phyloP scores from a whole-genome alignment of 2,329 filamentous ascomycete species.

The Seiridium unicorne region DNA sequence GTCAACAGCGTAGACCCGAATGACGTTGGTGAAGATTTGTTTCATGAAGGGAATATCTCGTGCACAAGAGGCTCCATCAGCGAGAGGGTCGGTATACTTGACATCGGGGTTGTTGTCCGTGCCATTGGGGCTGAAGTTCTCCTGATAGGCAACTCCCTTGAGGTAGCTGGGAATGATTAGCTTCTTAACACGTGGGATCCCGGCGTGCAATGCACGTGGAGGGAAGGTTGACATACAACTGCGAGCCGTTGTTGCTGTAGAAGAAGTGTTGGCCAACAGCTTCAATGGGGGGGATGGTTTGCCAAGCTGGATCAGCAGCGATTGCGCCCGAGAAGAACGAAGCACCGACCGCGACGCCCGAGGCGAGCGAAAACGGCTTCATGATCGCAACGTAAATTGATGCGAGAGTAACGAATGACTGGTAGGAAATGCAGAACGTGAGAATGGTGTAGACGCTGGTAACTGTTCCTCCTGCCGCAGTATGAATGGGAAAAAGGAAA shows the following conservation, averaged over 20 bases:
- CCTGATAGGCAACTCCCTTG: slow-evolving; percentile 93
- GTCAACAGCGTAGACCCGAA: slow-evolving; percentile 93
- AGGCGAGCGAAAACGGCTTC: slow-evolving; percentile 23
- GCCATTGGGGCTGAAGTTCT: slow-evolving; percentile 62
- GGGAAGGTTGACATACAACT: slow-evolving; percentile 52
- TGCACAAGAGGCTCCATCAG: slow-evolving; percentile 68
- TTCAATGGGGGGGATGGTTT: slow-evolving; percentile 27
- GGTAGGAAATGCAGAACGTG: background rate
- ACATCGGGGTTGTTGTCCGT: slow-evolving; percentile 29
- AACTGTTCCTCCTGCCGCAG: background rate
- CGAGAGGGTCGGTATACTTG: slow-evolving; percentile 79
- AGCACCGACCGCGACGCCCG: slow-evolving; percentile 20
- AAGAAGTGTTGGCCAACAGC: slow-evolving; percentile 32
- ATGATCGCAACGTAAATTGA: slow-evolving; percentile 15
- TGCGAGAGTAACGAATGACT: slow-evolving; percentile 6
- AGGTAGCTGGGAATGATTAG: slow-evolving; percentile 55
- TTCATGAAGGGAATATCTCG: slow-evolving; percentile 82
- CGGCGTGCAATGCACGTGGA: background rate
- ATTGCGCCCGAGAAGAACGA: slow-evolving; percentile 21
- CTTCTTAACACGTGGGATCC: background rate
- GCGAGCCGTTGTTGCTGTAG: slow-evolving; percentile 58
- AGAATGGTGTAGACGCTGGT: background rate
- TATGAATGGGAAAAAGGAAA: background rate
- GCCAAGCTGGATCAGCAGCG: slow-evolving; percentile 24
- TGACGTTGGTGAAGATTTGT: slow-evolving; percentile 82